Base-by-base conservation (phyloP, 148 eudicot genomes). In the Chenopodium formosanum region DNA sequence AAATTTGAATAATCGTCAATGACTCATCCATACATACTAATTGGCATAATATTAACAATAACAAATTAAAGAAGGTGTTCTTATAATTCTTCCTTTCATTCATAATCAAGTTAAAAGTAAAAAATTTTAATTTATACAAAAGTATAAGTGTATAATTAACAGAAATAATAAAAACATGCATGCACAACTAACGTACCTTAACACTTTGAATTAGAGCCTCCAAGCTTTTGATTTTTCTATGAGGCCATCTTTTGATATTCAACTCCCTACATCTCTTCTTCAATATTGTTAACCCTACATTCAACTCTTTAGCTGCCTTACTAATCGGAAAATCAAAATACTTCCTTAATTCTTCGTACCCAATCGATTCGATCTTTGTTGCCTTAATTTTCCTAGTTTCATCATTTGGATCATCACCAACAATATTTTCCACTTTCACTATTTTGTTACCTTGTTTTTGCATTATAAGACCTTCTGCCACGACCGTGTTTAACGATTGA, bases 191-290 rank as follows among this genome's bases (percentile, higher is more conserved):
- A 40, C 34, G 62, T 81, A 81, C 83, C 83, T 81, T 81, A 53
- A 75, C 67, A 27, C 53, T 81, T 4, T 20, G 7, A 67, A 81
- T 75, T 0, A 81, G 83, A 52, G 74, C 27, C 0, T 81, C 56
- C 68, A 81, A 81, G 47, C 83, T 81, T 40, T 80, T 81, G 44
- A 81, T 81, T 72, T 85, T 85, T 40, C 87, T 47, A 74, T 88
- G 88, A 74, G 90, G 90, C 88, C 90, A 88, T 11, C 90, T 78
- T 64, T 34, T 83, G 37, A 88, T 88, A 1, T 84, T 73, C 17
- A 88, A 79, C 40, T 86, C 95, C 65, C 99, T 81, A 71, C 99
- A 96, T 34, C 93, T 90, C 73, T 90, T 96, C 90, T 96, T 96
- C 83, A 96, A 69, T 27, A 91, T 93, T 0, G 99, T 96, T 16